Base-by-base conservation (phyloP, 2,329 filamentous ascomycete species). In the Penicillium sp. region DNA sequence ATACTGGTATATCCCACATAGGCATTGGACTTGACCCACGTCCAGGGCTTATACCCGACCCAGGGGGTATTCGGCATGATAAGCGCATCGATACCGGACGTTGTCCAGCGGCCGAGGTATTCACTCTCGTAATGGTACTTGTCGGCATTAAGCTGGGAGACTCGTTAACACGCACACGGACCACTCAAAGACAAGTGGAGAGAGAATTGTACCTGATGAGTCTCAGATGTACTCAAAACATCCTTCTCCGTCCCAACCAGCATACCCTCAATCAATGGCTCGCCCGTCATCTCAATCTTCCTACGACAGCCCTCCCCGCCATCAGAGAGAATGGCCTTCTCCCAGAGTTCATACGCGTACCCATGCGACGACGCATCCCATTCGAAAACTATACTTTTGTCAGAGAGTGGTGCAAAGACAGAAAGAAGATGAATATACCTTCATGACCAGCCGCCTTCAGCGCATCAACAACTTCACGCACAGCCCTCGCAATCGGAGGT, bases 401-500 rank as follows among this genome's bases (percentile, higher is more conserved):
- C 6, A 33, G 19, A 35, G n/a, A 37, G n/a, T 18, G 5, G 24
- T 27, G 6, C 24, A 7, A 3, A 5, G 24, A 22, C 7, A 18
- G 0, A 22, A 13, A 1, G 16, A 22, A n/a, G 0, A 39, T 33
- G 31, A 6, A 53, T 46, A 62, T 87, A 87, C 54, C 82, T 78
- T 62, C 80, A 77, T 22, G 83, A 73, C 64, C 83, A 71, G 81
- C 85, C 84, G 3, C 86, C 81, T 4, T 87, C 74, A 57, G 88
- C 69, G 47, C 88, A 81, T 64, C 85, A 79, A 18, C 82, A 78
- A 36, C 81, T 77, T 59, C 75, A 58, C 60, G 76, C 40, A 90
- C 67, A 1, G 86, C 87, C 41, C 87, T 75, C 0, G 75, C 74
- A 39, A 88, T 79, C 0, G 86, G 86, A 0, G 86, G 86, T 59